Evolutionary conservation across 2,329 filamentous ascomycete species (phyloP).

Genomic region (Paracoccidioides brasiliensis): DNA sequence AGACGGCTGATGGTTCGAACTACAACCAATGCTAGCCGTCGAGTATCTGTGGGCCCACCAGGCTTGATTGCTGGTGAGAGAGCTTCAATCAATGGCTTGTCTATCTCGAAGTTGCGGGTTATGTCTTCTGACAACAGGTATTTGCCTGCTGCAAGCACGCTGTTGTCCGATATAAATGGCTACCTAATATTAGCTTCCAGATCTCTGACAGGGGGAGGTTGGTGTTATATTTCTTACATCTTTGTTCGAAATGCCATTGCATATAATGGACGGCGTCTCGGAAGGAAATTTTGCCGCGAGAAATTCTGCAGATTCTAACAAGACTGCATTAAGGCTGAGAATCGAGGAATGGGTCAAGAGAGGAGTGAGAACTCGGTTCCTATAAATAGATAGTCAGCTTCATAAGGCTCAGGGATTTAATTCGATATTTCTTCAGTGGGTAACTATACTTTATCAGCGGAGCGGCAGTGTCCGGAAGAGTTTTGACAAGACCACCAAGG

Average conservation of each 20-base stretch:
- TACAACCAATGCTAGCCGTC: constrained; percentile 75
- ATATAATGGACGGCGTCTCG: constrained; percentile 64
- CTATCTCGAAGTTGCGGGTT: constrained; percentile 55
- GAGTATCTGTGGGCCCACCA: constrained; percentile 66
- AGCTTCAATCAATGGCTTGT: constrained; percentile 66
- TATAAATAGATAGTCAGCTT: constrained; percentile 35
- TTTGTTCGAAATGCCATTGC: constrained; percentile 64
- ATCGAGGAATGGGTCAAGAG: constrained; percentile 67
- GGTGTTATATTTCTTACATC: constrained; percentile 45
- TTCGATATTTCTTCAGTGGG: background rate
- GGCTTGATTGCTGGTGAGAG: constrained; percentile 64
- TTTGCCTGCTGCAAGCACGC: constrained; percentile 80
- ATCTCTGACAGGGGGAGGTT: background rate
- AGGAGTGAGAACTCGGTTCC: constrained; percentile 64
- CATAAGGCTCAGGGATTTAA: background rate
- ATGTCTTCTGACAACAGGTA: constrained; percentile 56
- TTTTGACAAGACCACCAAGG: constrained; percentile 78
- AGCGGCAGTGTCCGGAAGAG: constrained; percentile 56
- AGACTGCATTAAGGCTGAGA: constrained; percentile 74
- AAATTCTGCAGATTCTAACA: constrained; percentile 63
- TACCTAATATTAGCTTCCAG: constrained; percentile 25
- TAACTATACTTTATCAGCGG: constrained; percentile 42
- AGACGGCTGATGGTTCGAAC: constrained; percentile 71
- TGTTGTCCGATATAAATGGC: constrained; percentile 79
- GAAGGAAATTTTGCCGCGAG: constrained; percentile 57